phyloP scores from a whole-genome alignment of 1,139 yeast species.

The Suhomyces bokatorum region DNA sequence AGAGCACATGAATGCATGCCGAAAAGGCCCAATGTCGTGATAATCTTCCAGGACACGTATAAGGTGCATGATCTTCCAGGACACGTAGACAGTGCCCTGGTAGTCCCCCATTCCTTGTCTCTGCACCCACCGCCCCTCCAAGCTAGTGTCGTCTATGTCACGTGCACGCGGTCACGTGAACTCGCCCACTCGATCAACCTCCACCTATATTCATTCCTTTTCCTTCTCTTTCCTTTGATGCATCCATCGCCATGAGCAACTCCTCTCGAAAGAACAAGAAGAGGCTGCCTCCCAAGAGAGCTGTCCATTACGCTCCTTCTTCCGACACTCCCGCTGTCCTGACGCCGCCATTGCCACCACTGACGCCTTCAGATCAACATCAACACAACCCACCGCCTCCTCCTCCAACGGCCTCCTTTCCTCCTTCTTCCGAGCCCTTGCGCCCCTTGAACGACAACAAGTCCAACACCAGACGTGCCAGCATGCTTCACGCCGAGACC shows the following conservation, averaged over 20 bases:
- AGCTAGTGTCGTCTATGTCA: no score
- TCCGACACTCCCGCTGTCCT: background rate
- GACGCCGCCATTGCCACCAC: background rate
- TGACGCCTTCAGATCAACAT: background rate
- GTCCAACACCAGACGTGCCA: constrained; percentile 6
- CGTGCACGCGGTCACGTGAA: background rate
- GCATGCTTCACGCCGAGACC: constrained; percentile 5
- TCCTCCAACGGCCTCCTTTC: background rate
- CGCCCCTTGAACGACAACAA: constrained; percentile 7
- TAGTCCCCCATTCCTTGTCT: no score
- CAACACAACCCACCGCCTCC: background rate
- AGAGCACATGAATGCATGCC: no score
- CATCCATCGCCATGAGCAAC: constrained; percentile 3
- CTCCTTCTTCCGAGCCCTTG: background rate
- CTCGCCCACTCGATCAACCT: background rate
- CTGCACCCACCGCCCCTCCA: no score
- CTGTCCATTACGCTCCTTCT: constrained; percentile 7
- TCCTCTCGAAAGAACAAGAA: constrained; percentile 9
- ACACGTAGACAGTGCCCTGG: no score
- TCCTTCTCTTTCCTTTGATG: constrained; percentile 3
- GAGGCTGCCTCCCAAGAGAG: constrained; percentile 6
- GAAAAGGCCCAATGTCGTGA: no score
- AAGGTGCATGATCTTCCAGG: no score
- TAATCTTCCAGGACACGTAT: no score
- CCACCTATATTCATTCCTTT: background rate